phyloP scores from a whole-genome alignment of 2,329 filamentous ascomycete species.

The Alternaria atra region DNA sequence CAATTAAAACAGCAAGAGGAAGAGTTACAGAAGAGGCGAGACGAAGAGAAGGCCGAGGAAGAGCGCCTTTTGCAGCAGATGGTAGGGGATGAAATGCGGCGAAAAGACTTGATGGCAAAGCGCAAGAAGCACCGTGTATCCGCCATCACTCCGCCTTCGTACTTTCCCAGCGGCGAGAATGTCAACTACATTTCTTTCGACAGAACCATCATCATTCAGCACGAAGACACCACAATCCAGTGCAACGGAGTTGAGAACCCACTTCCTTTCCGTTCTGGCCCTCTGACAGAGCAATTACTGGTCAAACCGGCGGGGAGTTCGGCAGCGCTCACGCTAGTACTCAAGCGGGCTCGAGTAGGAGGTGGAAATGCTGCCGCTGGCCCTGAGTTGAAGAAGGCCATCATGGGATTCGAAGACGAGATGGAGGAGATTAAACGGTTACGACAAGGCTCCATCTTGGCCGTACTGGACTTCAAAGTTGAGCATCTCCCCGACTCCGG shows the following conservation, averaged over 20 bases:
- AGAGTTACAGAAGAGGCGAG: slow-evolving; percentile 51
- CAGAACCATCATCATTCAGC: slow-evolving; percentile 69
- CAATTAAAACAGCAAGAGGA: slow-evolving; percentile 60
- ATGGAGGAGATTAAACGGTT: slow-evolving; percentile 79
- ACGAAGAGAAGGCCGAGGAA: slow-evolving; percentile 68
- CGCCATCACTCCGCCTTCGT: slow-evolving; percentile 43
- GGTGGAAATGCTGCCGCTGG: slow-evolving; percentile 67
- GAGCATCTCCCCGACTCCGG: slow-evolving; percentile 56
- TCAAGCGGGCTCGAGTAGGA: slow-evolving; percentile 60
- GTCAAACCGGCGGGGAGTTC: slow-evolving; percentile 71
- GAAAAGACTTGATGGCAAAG: slow-evolving; percentile 67
- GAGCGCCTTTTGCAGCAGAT: slow-evolving; percentile 74
- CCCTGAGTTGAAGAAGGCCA: slow-evolving; percentile 75
- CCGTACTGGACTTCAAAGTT: slow-evolving; percentile 85
- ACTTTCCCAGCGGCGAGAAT: slow-evolving; percentile 51
- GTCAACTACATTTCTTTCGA: slow-evolving; percentile 68
- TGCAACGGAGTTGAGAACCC: slow-evolving; percentile 76
- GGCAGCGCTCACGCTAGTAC: slow-evolving; percentile 64
- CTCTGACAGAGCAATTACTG: slow-evolving; percentile 73
- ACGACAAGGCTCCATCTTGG: slow-evolving; percentile 78
- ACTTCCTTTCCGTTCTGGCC: slow-evolving; percentile 70
- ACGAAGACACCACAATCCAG: slow-evolving; percentile 67
- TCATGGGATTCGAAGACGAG: slow-evolving; percentile 78
- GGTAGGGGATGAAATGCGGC: slow-evolving; percentile 76
- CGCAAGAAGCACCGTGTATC: slow-evolving; percentile 63